Evolutionary conservation across 2,329 filamentous ascomycete species (phyloP), one percentile per base, ranked within the genome.

Genomic region (Pseudopyricularia cyperi): DNA sequence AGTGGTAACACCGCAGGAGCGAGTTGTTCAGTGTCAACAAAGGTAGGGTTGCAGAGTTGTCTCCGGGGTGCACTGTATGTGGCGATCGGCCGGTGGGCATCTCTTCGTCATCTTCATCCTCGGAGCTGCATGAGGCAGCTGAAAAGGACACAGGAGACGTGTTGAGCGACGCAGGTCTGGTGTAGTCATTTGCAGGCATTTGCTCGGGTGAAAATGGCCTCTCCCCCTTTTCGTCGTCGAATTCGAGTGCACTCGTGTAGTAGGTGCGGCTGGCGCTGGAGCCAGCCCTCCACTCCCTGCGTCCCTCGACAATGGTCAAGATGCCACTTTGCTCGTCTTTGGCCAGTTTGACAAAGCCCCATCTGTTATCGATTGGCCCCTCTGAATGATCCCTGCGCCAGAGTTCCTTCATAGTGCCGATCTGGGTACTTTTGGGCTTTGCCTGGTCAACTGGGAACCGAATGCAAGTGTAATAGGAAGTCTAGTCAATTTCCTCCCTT

Each of bases 281-380:
- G 28, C 64, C 63, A 0, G 57, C 56, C 7, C 24, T 52, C 80
- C 82, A 89, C 63, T 89, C 86, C 28, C 80, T 80, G 15, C 86
- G 74, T 32, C 76, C 77, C 63, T 90, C 86, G 1, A 87, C 65
- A 17, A 87, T 80, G 50, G 76, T 70, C 1, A 85, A 65, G 15
- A 71, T 64, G 1, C 79, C 78, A 0, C 75, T 81, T 9, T 59
- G 58, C 54, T 87, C 80, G 54, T 87, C 78, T 32, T 69, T 71
- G 28, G 78, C 73, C 1, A 89, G 67, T 4, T 75, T 75, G 3
- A 90, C 66, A 53, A 80, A 77, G 0, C 78, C 83, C 85, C 85
- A 90, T 3, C 83, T 76, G 58, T 89, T 82, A 57, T 89, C 84
- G n/a, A 89, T 80, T 0, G 83, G 77, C 0, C 85, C 85, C 62